Base-by-base conservation (phyloP, 495 filamentous ascomycete genomes). In the Penicillium steckii region DNA sequence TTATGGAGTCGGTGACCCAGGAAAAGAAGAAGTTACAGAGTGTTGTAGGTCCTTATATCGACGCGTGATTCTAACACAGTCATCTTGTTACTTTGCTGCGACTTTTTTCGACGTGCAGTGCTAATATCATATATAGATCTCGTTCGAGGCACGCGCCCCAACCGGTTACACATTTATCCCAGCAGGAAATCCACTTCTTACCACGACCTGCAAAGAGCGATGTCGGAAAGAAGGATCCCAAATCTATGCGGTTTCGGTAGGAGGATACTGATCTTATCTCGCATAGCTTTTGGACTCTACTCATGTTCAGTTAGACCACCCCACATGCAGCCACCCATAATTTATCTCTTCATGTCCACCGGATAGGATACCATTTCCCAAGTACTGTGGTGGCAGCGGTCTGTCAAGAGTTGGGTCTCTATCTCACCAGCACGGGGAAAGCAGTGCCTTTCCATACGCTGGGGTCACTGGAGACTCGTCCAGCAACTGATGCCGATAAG, bases 81-180 rank as follows among this genome's bases (percentile, higher is more conserved):
- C n/a, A n/a, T n/a, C n/a, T n/a, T 37, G 18, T n/a, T 18, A 6
- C 8, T 37, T 6, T 15, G 1, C 33, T 19, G 10, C n/a, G 3
- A 3, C 18, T 37, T 37, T 2, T n/a, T 32, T 13, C 29, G 10
- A 6, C n/a, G 6, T 0, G 8, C 33, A 0, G 12, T 37, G 15
- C 33, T 37, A 37, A 37, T 15, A 7, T 13, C 10, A 37, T 13
- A 37, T 44, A 24, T 57, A 81, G 78, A 70, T 80, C 50, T 76
- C 67, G 22, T 75, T 79, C 44, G 73, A 76, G 48, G 69, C 72
- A 13, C 66, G 73, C 61, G 73, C 90, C 22, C 90, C 90, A 2
- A 79, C 76, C n/a, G 90, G 89, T 6, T 95, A 89, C 56, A 86
- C 84, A 22, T 95, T 91, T 62, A 84, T 96, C 48, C 85, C 89